Conservation (phyloP, 495 filamentous ascomycete species). For the Penicillium malachiteum region DNA sequence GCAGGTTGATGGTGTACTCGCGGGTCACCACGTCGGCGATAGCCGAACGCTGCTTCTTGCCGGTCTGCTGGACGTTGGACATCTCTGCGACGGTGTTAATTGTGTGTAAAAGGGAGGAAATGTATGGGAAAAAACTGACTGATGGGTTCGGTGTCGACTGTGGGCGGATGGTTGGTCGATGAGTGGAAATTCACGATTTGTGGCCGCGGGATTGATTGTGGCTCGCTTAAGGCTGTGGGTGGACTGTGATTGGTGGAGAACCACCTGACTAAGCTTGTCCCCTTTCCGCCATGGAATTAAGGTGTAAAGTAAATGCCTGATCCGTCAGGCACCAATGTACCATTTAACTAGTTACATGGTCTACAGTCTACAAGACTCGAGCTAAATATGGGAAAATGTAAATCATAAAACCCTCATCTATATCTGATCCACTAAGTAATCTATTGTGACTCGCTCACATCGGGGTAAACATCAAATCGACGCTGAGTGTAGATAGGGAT, state of each 20-base stretch:
- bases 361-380: too few relatives aligned
- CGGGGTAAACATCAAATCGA: slow-evolving; percentile 93
- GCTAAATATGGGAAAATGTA: too few relatives aligned
- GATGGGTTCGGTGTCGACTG: slow-evolving; percentile 43
- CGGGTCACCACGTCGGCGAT: slow-evolving; percentile 97
- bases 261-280: background rate
- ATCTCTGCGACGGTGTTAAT: slow-evolving; percentile 53
- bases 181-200: slow-evolving; percentile 35
- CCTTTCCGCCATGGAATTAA: slow-evolving; percentile 2
- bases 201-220: slow-evolving; percentile 41
- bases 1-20: slow-evolving; percentile 99
- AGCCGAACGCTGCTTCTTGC: slow-evolving; percentile 83
- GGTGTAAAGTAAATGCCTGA: background rate
- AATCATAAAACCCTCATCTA: background rate
- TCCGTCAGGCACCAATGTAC: background rate
- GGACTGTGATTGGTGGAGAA: slow-evolving; percentile 9
- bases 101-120: background rate
- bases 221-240: slow-evolving; percentile 40
- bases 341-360: too few relatives aligned
- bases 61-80: slow-evolving; percentile 59
- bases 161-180: slow-evolving; percentile 45
- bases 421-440: background rate
- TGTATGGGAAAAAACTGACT: slow-evolving; percentile 31
- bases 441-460: slow-evolving; percentile 58
- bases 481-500: slow-evolving; percentile 86